Base-by-base conservation (phyloP, 2,329 filamentous ascomycete genomes). In the Teratosphaeria epicoccoides region DNA sequence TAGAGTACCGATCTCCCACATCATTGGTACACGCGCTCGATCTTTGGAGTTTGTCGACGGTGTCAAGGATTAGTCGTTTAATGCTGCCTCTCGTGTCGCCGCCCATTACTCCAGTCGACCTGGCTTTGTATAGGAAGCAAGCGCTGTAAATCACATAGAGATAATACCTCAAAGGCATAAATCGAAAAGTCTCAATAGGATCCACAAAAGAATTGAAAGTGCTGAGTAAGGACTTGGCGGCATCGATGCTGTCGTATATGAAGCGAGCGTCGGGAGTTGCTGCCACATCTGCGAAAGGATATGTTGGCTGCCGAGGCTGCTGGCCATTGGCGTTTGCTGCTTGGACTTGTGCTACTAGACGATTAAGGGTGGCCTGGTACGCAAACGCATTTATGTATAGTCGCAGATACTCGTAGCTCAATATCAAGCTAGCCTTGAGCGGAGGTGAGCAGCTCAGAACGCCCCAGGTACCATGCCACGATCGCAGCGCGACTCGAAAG, bases 301-400 rank as follows among this genome's bases (percentile, higher is more conserved):
- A 59, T 2, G 58, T 52, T 9, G 59, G 60, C 9, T 54, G 52
- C 6, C 52, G 49, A 3, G 55, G 49, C 9, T 56, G 57, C 22
- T 58, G 54, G 4, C 60, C 61, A 24, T 57, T 61, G 4, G 61
- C 53, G n/a, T 57, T 53, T 4, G 62, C 57, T n/a, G 61, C 55
- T 33, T 62, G 33, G 24, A 52, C 47, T 43, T 58, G 52, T 24
- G 54, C 50, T 4, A 57, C 51, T 46, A 65, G 55, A 17, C 63
- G 62, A 37, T 63, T 65, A n/a, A 66, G 55, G 1, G 63, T 65
- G 7, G 63, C 63, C 51, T 60, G 50, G 26, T 84, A 84, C 3
- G 81, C 81, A 60, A 84, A 84, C 0, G 81, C 81, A 52, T 83
- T 84, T 55, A 82, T 80, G 59, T 84, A 84, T 1, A 84, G 72